phyloP scores from a whole-genome alignment of 2,329 filamentous ascomycete genomes.

The Coniochaeta ligniaria region DNA sequence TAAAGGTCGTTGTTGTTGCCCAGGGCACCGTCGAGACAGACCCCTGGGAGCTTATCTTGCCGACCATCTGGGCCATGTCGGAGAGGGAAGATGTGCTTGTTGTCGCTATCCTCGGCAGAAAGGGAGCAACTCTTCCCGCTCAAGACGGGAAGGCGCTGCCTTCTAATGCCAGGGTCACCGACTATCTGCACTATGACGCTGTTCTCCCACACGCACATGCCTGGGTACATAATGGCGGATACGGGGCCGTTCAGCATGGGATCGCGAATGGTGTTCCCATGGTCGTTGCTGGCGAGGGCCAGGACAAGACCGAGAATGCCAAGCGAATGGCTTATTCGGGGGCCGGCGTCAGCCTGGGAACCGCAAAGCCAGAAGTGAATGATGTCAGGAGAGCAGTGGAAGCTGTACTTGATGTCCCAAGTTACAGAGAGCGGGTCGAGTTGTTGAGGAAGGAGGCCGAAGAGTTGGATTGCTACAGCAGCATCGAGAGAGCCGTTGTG shows the following conservation, averaged over 20 bases:
- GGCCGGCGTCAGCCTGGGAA: conserved; percentile 23
- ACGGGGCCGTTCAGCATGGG: conserved; percentile 31
- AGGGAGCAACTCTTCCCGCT: conserved; percentile 18
- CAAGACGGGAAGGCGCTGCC: conserved; percentile 11
- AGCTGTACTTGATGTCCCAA: conserved; percentile 15
- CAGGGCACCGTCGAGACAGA: conserved; percentile 32
- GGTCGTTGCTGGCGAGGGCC: conserved; percentile 31
- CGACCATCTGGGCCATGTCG: conserved; percentile 25
- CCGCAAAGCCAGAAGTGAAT: conserved; percentile 16
- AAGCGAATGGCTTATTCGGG: conserved; percentile 24
- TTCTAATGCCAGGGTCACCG: conserved; percentile 23
- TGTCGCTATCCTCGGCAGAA: conserved; percentile 27
- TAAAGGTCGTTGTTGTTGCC: conserved; percentile 28
- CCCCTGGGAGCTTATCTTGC: conserved; percentile 27
- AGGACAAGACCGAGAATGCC: conserved; percentile 32
- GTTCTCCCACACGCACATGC: conserved; percentile 26
- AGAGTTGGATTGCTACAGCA: conserved; percentile 20
- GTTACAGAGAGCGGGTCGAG: conserved; percentile 13
- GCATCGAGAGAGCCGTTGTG: conserved; percentile 15
- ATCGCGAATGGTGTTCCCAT: conserved; percentile 31
- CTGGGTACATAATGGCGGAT: conserved; percentile 33
- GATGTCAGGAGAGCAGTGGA: conserved; percentile 20
- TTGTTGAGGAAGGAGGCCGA: conserved; percentile 20
- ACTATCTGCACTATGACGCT: conserved; percentile 30
- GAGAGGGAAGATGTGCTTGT: conserved; percentile 19